A percentile compares a stretch with the other conserved stretches of the same genome.
These are phyloP conservation scores for Macrocybe gigantea DNA, from an alignment of 768 basidiomycete genomes.

Conservation along the genomic window DNA sequence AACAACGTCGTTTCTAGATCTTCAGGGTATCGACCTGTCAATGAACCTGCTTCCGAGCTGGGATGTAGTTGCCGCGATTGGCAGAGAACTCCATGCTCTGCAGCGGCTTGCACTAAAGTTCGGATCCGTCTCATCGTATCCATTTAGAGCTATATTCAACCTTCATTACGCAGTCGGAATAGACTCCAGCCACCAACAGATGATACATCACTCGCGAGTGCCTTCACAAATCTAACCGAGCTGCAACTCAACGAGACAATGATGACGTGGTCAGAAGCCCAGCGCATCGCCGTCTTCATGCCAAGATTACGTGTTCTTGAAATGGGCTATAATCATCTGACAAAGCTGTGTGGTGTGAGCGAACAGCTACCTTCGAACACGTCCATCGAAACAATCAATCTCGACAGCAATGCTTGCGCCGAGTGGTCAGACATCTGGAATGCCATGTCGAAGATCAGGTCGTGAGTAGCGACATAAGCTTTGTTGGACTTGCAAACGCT, in stretches of 20 bases:
- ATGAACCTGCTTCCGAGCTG: constrained; percentile 67
- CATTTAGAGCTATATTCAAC: constrained; percentile 10
- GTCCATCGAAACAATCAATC: constrained; percentile 42
- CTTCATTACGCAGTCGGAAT: constrained; percentile 48
- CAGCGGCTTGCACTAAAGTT: constrained; percentile 76
- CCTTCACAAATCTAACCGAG: constrained; percentile 52
- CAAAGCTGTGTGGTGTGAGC: constrained; percentile 15
- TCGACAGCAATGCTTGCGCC: constrained; percentile 60
- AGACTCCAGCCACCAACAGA: constrained; percentile 44
- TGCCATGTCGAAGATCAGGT: constrained; percentile 36
- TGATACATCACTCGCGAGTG: constrained; percentile 21
- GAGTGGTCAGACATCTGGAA: constrained; percentile 49
- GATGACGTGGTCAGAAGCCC: constrained; percentile 66
- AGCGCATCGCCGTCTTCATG: constrained; percentile 44
- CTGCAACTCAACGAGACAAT: constrained; percentile 73
- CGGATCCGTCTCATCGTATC: constrained; percentile 21
- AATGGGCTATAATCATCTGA: constrained; percentile 64
- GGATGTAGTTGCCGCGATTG: constrained; percentile 61
- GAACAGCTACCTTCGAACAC: neutral
- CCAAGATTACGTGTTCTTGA: constrained; percentile 52
- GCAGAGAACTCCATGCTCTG: constrained; percentile 53
- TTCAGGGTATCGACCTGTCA: constrained; percentile 80
- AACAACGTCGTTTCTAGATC: constrained; percentile 36
- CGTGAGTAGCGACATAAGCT: constrained; percentile 30
- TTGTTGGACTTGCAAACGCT: constrained; percentile 6